These are phyloP conservation scores for Plantago ovata DNA, from an alignment of 257 asterid species.

Conservation along the genomic window DNA sequence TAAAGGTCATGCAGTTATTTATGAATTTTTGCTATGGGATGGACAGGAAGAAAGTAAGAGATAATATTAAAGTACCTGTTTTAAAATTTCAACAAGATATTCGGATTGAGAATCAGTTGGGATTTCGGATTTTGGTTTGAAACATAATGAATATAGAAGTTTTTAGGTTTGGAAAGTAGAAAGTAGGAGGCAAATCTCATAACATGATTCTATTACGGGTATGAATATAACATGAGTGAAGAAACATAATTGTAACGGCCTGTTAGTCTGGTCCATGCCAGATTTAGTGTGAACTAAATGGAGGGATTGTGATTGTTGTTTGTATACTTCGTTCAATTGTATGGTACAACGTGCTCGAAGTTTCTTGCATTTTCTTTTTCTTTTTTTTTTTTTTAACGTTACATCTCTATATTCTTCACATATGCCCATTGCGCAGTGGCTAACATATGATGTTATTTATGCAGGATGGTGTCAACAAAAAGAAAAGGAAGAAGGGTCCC, in stretches of 20 bases:
- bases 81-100: too few relatives aligned
- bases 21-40: not conserved
- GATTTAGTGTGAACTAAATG: too few relatives aligned
- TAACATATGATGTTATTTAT: slow-evolving; percentile 26
- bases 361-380: slow-evolving; percentile 6
- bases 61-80: not conserved
- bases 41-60: not conserved
- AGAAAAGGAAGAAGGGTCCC: slow-evolving; percentile 61
- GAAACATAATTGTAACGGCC: too few relatives aligned
- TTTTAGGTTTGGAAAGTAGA: too few relatives aligned
- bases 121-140: slow-evolving; percentile 2
- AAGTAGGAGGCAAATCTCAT: too few relatives aligned
- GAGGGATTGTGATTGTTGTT: not conserved
- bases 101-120: not conserved
- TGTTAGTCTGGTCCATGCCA: too few relatives aligned
- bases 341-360: not conserved
- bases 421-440: slow-evolving; percentile 11
- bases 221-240: too few relatives aligned
- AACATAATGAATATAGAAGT: not conserved
- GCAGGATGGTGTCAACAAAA: slow-evolving; percentile 49
- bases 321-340: not conserved
- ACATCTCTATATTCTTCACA: slow-evolving; percentile 4
- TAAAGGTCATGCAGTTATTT: not conserved
- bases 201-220: too few relatives aligned
- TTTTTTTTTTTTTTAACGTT: slow-evolving; percentile 11